Evolutionary conservation across 2,329 filamentous ascomycete species (phyloP).

Genomic region (Aspergillus sp.): DNA sequence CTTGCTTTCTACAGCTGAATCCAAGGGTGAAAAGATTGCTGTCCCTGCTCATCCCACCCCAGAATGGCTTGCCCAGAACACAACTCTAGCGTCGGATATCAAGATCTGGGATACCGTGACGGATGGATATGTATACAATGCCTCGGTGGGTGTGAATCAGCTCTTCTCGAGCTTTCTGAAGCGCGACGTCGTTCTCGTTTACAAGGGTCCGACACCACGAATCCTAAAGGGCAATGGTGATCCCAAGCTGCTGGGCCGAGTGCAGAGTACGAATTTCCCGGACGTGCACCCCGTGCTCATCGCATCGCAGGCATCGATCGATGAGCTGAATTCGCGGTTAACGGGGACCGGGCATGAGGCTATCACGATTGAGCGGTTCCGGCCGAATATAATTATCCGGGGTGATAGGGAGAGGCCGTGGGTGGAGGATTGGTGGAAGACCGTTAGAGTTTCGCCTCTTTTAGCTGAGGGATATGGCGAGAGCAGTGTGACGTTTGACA

Average conservation of each 20-base stretch:
- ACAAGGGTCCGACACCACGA: conserved; percentile 64
- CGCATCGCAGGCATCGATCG: conserved; percentile 59
- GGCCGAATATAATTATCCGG: conserved; percentile 66
- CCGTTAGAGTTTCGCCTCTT: conserved; percentile 45
- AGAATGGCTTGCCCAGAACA: conserved; percentile 60
- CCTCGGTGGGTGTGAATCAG: conserved; percentile 50
- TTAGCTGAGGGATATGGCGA: not conserved
- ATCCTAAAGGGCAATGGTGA: conserved; percentile 61
- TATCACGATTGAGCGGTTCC: conserved; percentile 65
- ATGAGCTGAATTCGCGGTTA: conserved; percentile 62
- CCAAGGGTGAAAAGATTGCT: conserved; percentile 43
- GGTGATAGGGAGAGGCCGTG: conserved; percentile 56
- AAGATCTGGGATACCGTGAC: conserved; percentile 65
- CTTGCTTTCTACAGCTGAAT: conserved; percentile 49
- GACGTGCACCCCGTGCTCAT: conserved; percentile 64
- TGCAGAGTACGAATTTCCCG: conserved; percentile 61
- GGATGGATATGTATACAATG: conserved; percentile 60
- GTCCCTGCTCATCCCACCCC: conserved; percentile 60
- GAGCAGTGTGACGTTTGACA: conserved; percentile 55
- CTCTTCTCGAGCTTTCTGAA: conserved; percentile 61
- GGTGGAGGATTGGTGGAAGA: conserved; percentile 68
- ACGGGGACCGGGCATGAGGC: conserved; percentile 45
- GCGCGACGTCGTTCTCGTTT: conserved; percentile 61
- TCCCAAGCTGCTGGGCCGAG: conserved; percentile 57
- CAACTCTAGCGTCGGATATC: conserved; percentile 50